phyloP scores from a whole-genome alignment of 1,284 basidiomycete genomes.

The Phylloboletellus chloephorus region DNA sequence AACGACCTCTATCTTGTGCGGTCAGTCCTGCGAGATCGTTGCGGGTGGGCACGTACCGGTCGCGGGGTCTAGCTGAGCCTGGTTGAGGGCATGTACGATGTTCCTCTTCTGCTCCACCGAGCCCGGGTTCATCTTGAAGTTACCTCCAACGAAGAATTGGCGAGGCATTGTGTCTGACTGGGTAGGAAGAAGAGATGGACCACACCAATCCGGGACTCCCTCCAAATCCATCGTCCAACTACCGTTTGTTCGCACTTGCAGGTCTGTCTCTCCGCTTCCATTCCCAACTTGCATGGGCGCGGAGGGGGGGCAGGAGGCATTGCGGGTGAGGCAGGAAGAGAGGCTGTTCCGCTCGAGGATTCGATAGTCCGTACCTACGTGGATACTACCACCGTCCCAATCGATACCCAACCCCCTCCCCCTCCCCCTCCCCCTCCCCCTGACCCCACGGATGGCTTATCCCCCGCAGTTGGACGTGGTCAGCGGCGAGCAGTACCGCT shows the following conservation, averaged over 20 bases:
- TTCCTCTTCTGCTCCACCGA: constrained; percentile 58
- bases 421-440: not conserved
- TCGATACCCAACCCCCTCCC: not conserved
- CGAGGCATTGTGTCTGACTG: constrained; percentile 50
- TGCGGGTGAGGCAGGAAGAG: not conserved
- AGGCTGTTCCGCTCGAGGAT: too few relatives aligned
- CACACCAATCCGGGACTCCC: too few relatives aligned
- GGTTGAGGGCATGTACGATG: constrained; percentile 68
- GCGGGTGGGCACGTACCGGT: constrained; percentile 51
- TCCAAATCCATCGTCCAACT: too few relatives aligned
- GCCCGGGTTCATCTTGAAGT: constrained; percentile 94
- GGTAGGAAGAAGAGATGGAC: not conserved
- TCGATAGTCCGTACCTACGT: too few relatives aligned
- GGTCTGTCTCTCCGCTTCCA: not conserved
- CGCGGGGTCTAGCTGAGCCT: constrained; percentile 66
- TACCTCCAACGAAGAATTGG: constrained; percentile 87
- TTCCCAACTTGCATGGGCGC: not conserved
- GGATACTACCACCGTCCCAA: too few relatives aligned
- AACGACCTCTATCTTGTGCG: constrained; percentile 67
- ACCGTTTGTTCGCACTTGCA: too few relatives aligned
- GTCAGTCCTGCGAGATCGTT: not conserved
- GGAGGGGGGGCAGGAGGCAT: not conserved
- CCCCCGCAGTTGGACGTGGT: constrained; percentile 46
- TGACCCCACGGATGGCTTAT: constrained; percentile 25
- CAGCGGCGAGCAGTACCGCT: constrained; percentile 69